Conservation (phyloP, 768 basidiomycete genomes). For the Lactarius indigo region DNA sequence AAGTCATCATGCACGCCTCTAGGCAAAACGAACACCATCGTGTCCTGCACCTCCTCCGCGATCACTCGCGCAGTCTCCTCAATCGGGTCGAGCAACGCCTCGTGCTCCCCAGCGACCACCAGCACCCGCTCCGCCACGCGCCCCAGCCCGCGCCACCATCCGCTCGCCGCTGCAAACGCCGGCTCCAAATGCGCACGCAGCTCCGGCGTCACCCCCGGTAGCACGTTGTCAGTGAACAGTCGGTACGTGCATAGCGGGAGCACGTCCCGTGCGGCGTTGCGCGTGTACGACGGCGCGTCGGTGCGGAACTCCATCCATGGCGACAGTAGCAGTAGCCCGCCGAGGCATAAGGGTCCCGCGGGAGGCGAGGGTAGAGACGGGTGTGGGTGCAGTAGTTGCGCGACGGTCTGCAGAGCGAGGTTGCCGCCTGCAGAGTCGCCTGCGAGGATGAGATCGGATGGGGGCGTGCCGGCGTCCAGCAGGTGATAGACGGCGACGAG, state of each 20-base stretch:
- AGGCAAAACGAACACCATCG: slow-evolving; percentile 1
- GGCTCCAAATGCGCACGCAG: slow-evolving; percentile 8
- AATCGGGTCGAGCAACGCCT: slow-evolving; percentile 5
- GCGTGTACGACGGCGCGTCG: slow-evolving; percentile 8
- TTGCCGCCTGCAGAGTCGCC: slow-evolving; percentile 28
- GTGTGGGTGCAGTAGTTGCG: slow-evolving; percentile 24
- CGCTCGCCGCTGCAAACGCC: background rate
- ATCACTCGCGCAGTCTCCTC: background rate
- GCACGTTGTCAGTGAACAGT: background rate
- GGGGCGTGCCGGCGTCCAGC: slow-evolving; percentile 17
- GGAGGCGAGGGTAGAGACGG: slow-evolving; percentile 1
- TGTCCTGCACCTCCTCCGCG: background rate
- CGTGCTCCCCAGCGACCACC: background rate
- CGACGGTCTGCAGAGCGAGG: slow-evolving; percentile 24
- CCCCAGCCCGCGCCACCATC: slow-evolving; percentile 2
- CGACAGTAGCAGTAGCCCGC: slow-evolving; percentile 11
- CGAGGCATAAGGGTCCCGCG: background rate
- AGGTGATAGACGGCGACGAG: slow-evolving; percentile 20
- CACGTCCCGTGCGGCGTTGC: background rate
- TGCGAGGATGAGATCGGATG: slow-evolving; percentile 26
- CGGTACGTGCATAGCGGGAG: background rate
- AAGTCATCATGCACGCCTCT: slow-evolving; percentile 21
- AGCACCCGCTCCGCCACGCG: background rate
- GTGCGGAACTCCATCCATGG: background rate
- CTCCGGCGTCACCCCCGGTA: background rate